phyloP scores from a whole-genome alignment of 306 rosid species.

The Vigna mungo region DNA sequence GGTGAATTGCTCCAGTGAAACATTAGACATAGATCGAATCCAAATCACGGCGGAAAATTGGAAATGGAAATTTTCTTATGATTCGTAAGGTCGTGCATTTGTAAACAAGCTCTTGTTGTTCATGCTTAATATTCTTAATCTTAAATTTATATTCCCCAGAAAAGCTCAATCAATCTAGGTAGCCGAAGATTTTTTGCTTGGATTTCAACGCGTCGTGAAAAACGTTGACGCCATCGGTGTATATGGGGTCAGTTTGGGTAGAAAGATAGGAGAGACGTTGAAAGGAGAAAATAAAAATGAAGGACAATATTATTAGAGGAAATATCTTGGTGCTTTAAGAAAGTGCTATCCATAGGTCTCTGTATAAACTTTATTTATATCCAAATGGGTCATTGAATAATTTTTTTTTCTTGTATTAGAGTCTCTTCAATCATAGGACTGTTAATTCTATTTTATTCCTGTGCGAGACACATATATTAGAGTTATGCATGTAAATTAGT shows the following conservation, averaged over 20 bases:
- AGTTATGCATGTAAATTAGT: too few relatives aligned
- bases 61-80: neutral
- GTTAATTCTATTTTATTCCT: too few relatives aligned
- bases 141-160: neutral
- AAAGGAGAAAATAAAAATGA: neutral
- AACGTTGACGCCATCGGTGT: slow-evolving; percentile 3
- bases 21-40: neutral
- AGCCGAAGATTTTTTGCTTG: neutral
- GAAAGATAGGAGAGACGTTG: neutral
- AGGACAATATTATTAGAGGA: too few relatives aligned
- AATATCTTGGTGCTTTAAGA: too few relatives aligned
- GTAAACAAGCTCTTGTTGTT: neutral
- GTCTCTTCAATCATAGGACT: too few relatives aligned
- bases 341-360: too few relatives aligned
- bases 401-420: too few relatives aligned
- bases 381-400: too few relatives aligned
- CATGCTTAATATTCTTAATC: neutral
- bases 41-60: neutral
- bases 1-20: neutral
- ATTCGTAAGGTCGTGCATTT: neutral
- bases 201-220: neutral
- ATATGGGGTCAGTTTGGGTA: neutral
- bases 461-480: too few relatives aligned
- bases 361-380: too few relatives aligned
- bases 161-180: neutral